These are phyloP conservation scores for Albophoma yamanashiensis DNA, from an alignment of 2,329 filamentous ascomycete genomes.

Conservation along the genomic window DNA sequence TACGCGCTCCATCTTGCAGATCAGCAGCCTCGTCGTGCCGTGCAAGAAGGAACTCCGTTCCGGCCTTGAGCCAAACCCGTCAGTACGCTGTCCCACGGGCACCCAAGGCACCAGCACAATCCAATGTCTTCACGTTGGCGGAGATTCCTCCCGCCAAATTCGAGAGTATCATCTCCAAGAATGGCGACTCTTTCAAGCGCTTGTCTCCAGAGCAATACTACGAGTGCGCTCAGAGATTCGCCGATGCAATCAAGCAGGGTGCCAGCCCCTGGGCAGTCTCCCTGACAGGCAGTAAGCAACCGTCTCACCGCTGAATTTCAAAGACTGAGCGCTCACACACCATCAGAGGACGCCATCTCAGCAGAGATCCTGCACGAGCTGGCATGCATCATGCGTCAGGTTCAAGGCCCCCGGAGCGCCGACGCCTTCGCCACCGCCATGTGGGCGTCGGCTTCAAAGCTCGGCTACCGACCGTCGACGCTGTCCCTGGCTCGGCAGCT, in stretches of 20 bases:
- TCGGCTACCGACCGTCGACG: conserved; percentile 18
- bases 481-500: conserved; percentile 15
- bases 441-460: conserved; percentile 20
- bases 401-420: conserved; percentile 1
- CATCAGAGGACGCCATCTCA: conserved; percentile 10
- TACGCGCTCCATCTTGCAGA: not conserved
- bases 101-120: not conserved
- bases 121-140: conserved; percentile 11
- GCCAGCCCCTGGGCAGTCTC: conserved; percentile 9
- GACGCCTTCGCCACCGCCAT: conserved; percentile 12
- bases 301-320: not conserved
- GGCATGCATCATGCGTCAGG: conserved; percentile 15
- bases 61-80: not conserved
- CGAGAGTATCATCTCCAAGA: conserved; percentile 7
- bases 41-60: not conserved
- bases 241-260: conserved; percentile 10
- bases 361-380: conserved; percentile 13
- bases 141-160: conserved; percentile 12
- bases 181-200: conserved; percentile 6
- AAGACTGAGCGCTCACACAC: not conserved
- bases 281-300: conserved; percentile 12
- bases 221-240: conserved; percentile 10
- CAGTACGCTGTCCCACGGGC: conserved; percentile 3
- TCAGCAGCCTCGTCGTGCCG: not conserved
- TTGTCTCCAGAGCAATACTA: conserved; percentile 15